phyloP scores from a whole-genome alignment of 495 filamentous ascomycete genomes.

The Oleoguttula mirabilis region DNA sequence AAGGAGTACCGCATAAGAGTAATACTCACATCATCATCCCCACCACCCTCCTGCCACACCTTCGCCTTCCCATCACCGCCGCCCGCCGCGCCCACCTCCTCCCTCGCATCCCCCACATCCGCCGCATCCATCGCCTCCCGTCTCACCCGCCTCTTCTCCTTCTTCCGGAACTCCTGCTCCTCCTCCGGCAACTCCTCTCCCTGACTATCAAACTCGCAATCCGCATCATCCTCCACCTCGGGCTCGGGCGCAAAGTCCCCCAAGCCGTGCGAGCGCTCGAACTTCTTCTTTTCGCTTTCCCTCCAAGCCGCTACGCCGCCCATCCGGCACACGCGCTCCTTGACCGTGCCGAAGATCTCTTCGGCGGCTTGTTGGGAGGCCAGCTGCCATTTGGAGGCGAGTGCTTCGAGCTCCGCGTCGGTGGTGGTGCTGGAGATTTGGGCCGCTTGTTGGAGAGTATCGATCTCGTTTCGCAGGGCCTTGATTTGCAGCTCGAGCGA shows the following conservation, averaged over 20 bases:
- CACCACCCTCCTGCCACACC: conserved; percentile 17
- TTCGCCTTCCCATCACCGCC: conserved; percentile 6
- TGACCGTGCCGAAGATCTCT: conserved; percentile 35
- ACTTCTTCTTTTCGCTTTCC: conserved; percentile 34
- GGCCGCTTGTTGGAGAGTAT: conserved; percentile 40
- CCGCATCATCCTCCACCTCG: conserved; percentile 26
- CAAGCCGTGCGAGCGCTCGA: conserved; percentile 19
- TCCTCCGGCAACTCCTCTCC: conserved; percentile 19
- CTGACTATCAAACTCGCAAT: conserved; percentile 18
- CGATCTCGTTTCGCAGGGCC: conserved; percentile 28
- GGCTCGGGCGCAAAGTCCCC: conserved; percentile 28
- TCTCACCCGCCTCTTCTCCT: conserved; percentile 13
- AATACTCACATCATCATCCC: conserved; percentile 31
- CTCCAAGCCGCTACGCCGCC: conserved; percentile 47
- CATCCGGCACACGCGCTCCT: conserved; percentile 41
- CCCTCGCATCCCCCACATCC: conserved; percentile 7
- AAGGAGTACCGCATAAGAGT: background rate
- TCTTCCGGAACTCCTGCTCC: conserved; percentile 17
- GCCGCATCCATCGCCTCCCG: conserved; percentile 14
- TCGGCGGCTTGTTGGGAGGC: conserved; percentile 37
- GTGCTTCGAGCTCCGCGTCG: conserved; percentile 36
- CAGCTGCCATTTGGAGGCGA: conserved; percentile 36
- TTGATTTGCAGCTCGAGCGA: conserved; percentile 16
- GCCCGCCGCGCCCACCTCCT: too few relatives aligned
- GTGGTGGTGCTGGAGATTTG: conserved; percentile 35